phyloP scores from a whole-genome alignment of 2,329 filamentous ascomycete species.

The Orbilia blumenaviensis region DNA sequence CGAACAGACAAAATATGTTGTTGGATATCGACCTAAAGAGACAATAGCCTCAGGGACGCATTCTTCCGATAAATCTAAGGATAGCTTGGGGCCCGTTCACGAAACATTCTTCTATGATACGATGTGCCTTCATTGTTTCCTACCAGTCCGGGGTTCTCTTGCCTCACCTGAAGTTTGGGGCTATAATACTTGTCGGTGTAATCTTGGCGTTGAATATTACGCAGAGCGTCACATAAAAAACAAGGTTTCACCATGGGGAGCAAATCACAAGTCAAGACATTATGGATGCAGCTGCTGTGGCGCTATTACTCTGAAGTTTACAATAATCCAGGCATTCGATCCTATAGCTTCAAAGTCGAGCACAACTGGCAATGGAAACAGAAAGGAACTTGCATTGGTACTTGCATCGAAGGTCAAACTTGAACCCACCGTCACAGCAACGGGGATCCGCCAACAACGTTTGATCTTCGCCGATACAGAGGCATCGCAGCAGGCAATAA shows the following conservation, averaged over 20 bases:
- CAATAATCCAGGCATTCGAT: slow-evolving; percentile 3
- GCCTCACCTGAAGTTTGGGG: no score
- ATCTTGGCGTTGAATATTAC: no score
- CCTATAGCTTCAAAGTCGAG: not conserved
- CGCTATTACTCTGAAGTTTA: slow-evolving; percentile 9
- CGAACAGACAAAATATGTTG: not conserved
- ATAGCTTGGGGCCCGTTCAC: not conserved
- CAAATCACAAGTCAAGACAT: not conserved
- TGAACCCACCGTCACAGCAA: no score
- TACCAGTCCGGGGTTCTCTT: not conserved
- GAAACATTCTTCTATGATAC: slow-evolving; percentile 11
- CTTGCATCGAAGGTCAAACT: not conserved
- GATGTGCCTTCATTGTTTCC: slow-evolving; percentile 7
- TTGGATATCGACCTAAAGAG: not conserved
- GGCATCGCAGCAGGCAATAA: no score
- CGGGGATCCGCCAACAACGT: no score
- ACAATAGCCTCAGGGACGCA: not conserved
- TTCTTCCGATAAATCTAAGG: not conserved
- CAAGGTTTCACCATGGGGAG: no score
- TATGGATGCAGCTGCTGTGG: slow-evolving; percentile 3
- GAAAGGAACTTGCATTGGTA: no score
- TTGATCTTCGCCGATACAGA: no score
- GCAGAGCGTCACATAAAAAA: no score
- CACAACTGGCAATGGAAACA: no score
- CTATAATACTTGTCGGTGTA: no score